Evolutionary conservation across 2,329 filamentous ascomycete genomes (phyloP).

Genomic region (Colletotrichum brevisporum): DNA sequence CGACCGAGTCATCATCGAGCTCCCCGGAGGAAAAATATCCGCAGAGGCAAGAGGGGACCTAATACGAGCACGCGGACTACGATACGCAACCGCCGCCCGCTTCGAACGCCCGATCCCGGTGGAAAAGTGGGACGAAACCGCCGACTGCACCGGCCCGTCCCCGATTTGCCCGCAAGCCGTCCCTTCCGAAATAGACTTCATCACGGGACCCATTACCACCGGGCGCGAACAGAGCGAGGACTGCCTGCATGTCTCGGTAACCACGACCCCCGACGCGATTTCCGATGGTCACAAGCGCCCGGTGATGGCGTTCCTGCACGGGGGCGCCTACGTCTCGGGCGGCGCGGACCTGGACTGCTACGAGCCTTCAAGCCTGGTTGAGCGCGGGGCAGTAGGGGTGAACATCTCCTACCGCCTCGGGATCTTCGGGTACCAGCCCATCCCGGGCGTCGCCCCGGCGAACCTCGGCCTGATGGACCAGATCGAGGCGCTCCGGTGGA

Average conservation of each 20-base stretch:
- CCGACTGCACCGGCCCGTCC: conserved; percentile 37
- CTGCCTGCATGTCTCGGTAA: conserved; percentile 39
- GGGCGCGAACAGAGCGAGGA: conserved; percentile 38
- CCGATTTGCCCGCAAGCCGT: conserved; percentile 42
- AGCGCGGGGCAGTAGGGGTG: conserved; percentile 44
- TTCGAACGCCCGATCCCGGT: conserved; percentile 36
- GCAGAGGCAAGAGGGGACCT: not conserved
- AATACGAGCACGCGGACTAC: conserved; percentile 35
- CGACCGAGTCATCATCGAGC: not conserved
- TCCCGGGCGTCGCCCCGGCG: conserved; percentile 42
- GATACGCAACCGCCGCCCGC: conserved; percentile 38
- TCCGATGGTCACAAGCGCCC: conserved; percentile 41
- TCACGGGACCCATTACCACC: conserved; percentile 32
- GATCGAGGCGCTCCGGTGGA: conserved; percentile 13
- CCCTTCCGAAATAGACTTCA: conserved; percentile 32
- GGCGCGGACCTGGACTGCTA: conserved; percentile 29
- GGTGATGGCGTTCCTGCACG: conserved; percentile 48
- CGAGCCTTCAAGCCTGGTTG: conserved; percentile 33
- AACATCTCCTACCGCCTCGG: conserved; percentile 53
- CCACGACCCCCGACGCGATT: not conserved
- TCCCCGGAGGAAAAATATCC: conserved; percentile 6
- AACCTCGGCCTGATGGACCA: conserved; percentile 27
- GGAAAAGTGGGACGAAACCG: conserved; percentile 16
- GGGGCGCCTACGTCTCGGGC: conserved; percentile 42
- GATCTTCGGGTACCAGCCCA: conserved; percentile 54